phyloP scores from a whole-genome alignment of 1,284 basidiomycete genomes.

The Papiliotrema flavescens region DNA sequence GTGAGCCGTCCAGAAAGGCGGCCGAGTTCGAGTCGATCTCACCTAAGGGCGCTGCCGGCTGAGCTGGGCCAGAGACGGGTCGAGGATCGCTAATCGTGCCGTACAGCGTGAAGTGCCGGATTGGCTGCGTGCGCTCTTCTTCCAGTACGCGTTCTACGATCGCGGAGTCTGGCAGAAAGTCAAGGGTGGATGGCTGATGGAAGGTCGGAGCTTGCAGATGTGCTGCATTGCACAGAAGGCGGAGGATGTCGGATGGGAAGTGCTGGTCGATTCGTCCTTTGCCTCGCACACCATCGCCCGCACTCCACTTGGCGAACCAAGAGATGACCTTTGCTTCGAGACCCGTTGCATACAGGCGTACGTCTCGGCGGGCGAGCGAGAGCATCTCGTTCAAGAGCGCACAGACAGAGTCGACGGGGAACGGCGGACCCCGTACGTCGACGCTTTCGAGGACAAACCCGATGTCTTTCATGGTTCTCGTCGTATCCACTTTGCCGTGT shows the following conservation, averaged over 20 bases:
- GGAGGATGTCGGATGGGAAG: conserved; percentile 59
- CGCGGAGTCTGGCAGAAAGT: conserved; percentile 60
- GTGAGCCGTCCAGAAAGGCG: conserved; percentile 49
- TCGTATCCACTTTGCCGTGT: conserved; percentile 54
- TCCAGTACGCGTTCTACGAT: conserved; percentile 61
- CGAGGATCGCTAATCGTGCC: conserved; percentile 57
- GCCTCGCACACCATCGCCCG: conserved; percentile 52
- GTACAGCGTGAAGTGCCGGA: conserved; percentile 66
- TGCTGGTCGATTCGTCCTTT: conserved; percentile 54
- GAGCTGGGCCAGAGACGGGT: not conserved
- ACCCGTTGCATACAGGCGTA: conserved; percentile 70
- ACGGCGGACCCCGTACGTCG: conserved; percentile 78
- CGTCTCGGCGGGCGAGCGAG: conserved; percentile 67
- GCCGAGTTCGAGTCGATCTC: conserved; percentile 40
- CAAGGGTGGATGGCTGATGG: conserved; percentile 10
- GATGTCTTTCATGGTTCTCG: conserved; percentile 63
- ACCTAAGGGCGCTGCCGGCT: conserved; percentile 3
- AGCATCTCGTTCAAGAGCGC: conserved; percentile 67
- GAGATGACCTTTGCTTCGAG: conserved; percentile 76
- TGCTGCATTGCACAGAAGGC: conserved; percentile 44
- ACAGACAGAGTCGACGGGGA: conserved; percentile 81
- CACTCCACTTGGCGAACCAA: conserved; percentile 61
- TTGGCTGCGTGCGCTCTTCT: conserved; percentile 57
- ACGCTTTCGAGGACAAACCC: conserved; percentile 72
- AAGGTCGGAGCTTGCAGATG: conserved; percentile 62